These are phyloP conservation scores for Epichloe glyceriae DNA, from an alignment of 2,329 filamentous ascomycete species.

Conservation along the genomic window DNA sequence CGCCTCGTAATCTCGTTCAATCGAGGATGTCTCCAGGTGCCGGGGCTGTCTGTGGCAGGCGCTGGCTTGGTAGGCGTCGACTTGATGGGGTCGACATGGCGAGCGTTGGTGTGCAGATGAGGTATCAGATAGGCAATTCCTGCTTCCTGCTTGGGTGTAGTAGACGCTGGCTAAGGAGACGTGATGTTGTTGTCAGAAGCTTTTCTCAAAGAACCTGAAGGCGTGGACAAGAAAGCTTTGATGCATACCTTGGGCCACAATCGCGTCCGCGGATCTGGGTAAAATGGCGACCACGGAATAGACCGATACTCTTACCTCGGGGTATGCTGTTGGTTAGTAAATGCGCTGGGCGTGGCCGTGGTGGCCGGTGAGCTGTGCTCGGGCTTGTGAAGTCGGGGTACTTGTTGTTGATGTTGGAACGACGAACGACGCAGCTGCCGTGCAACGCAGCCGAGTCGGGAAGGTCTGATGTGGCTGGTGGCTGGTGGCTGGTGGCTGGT, in stretches of 20 bases:
- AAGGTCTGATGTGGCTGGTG: too few relatives aligned
- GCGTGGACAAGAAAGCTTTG: not conserved
- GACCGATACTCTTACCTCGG: not conserved
- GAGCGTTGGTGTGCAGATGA: not conserved
- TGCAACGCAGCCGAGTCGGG: not conserved
- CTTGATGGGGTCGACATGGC: slow-evolving; percentile 19
- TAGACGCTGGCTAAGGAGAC: not conserved
- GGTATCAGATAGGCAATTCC: not conserved
- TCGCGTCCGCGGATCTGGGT: not conserved
- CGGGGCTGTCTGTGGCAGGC: slow-evolving; percentile 42
- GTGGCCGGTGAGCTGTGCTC: slow-evolving; percentile 15
- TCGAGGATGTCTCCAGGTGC: slow-evolving; percentile 83
- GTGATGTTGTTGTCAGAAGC: not conserved
- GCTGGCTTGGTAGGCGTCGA: slow-evolving; percentile 30
- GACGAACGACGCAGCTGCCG: not conserved
- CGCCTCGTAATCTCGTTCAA: slow-evolving; percentile 76
- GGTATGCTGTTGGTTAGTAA: slow-evolving; percentile 20
- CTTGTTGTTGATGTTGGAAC: slow-evolving; percentile 23
- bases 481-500: not conserved
- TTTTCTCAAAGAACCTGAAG: not conserved
- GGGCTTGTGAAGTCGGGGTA: not conserved
- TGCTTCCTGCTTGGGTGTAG: not conserved
- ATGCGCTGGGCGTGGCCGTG: slow-evolving; percentile 13
- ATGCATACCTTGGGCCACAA: not conserved
- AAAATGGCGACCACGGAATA: not conserved